Evolutionary conservation across 2,329 filamentous ascomycete species (phyloP).

Genomic region (Colletotrichum sp.): DNA sequence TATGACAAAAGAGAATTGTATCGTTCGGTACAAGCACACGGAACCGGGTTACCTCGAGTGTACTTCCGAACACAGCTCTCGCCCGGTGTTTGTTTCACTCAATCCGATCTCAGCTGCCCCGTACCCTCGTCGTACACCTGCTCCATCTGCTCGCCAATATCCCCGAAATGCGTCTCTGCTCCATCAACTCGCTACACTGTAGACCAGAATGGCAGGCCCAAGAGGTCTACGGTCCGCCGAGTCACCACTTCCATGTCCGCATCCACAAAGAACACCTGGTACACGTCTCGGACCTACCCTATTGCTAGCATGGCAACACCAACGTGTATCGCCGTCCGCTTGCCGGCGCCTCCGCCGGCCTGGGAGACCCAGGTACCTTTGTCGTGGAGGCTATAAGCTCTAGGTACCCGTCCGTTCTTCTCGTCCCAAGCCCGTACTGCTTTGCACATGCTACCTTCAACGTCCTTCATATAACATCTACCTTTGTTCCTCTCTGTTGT

Average conservation of each 20-base stretch:
- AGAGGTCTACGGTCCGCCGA: not conserved
- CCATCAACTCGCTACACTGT: slow-evolving; percentile 8
- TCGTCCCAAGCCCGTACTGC: not conserved
- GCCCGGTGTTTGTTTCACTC: not conserved
- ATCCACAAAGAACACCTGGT: slow-evolving; percentile 6
- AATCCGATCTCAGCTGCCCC: not conserved
- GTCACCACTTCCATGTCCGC: slow-evolving; percentile 6
- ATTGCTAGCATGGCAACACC: slow-evolving; percentile 5
- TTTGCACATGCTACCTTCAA: slow-evolving; percentile 16
- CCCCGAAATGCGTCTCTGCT: slow-evolving; percentile 1
- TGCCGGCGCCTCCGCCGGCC: slow-evolving; percentile 15
- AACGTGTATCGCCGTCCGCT: slow-evolving; percentile 12
- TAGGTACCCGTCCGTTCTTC: slow-evolving; percentile 20
- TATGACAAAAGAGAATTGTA: slow-evolving; percentile 22
- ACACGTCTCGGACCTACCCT: not conserved
- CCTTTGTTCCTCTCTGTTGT: slow-evolving; percentile 12
- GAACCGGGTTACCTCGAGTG: not conserved
- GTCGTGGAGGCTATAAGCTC: slow-evolving; percentile 9
- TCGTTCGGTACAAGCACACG: slow-evolving; percentile 1
- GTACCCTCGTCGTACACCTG: slow-evolving; percentile 5
- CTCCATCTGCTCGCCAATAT: not conserved
- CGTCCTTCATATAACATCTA: slow-evolving; percentile 1
- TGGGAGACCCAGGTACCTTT: slow-evolving; percentile 16
- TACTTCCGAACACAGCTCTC: not conserved
- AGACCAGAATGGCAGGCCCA: not conserved